phyloP scores from a whole-genome alignment of 345 rosid genomes.

The Populus pruinosa region DNA sequence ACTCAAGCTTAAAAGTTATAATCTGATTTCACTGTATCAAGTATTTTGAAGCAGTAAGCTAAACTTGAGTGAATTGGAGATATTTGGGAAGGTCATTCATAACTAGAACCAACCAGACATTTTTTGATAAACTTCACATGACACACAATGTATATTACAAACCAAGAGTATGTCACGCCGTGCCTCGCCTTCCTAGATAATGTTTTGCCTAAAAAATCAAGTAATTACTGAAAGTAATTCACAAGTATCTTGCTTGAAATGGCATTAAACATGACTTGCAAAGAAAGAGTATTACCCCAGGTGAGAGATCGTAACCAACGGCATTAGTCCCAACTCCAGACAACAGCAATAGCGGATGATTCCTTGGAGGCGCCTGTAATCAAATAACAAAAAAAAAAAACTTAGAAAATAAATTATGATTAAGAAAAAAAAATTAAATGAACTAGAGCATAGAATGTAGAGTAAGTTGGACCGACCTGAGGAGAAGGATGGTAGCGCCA shows the following conservation, averaged over 20 bases:
- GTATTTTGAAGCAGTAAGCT: neutral
- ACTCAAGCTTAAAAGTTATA: neutral
- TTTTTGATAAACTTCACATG: neutral
- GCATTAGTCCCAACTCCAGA: conserved; percentile 98
- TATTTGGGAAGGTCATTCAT: neutral
- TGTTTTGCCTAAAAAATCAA: neutral
- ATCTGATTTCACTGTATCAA: neutral
- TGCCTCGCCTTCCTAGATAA: neutral
- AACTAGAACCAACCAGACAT: neutral
- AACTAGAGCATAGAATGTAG: neutral
- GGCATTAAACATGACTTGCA: neutral
- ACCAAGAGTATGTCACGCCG: neutral
- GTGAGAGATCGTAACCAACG: conserved; percentile 91
- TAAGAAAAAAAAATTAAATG: neutral
- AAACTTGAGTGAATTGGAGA: neutral
- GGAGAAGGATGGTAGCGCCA: conserved; percentile 75
- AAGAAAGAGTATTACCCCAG: conserved; percentile 41
- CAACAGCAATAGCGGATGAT: conserved; percentile 78
- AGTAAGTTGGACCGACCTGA: conserved; percentile 22
- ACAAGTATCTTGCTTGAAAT: neutral
- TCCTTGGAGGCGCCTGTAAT: conserved; percentile 67
- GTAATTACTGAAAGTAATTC: neutral
- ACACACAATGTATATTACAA: neutral
- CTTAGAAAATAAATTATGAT: too few relatives aligned
- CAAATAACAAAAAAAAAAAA: neutral